Evolutionary conservation across 2,329 filamentous ascomycete genomes (phyloP), one percentile per base, ranked within the genome.

Genomic region (Beauveria asiatica): DNA sequence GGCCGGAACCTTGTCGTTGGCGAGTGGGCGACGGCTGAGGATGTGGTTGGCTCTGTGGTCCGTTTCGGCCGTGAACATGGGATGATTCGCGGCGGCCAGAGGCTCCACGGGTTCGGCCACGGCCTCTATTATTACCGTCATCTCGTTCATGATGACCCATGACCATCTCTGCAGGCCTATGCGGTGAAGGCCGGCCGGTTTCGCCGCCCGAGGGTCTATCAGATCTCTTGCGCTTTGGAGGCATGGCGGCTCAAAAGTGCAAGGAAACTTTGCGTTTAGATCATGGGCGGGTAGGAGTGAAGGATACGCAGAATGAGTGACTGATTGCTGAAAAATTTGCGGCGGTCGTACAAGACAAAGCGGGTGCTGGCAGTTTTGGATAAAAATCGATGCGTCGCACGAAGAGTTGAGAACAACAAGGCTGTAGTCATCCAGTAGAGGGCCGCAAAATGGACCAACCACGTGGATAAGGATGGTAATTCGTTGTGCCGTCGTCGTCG

Each of bases 161-260:
- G 44, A 73, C 68, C 7, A 80, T 80, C 65, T 86, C 81, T 57
- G 76, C 78, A 51, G 85, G 84, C 39, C 83, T 82, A 72, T 87
- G 83, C 56, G 85, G 85, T 55, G 84, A 81, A 21, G 84, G 83
- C 62, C 85, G 78, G 64, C 73, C 73, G 60, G 74, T 76, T 61
- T 84, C 81, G 63, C 73, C 72, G 62, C 56, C 48, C 5, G 75
- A 74, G 56, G 72, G 72, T 64, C 81, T 75, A 52, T 83, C 80
- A 68, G 76, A 75, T 70, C 81, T 79, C 78, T 85, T 85, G 67
- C 83, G 78, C 74, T 85, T 85, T 30, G 79, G 78, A 74, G 80
- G 77, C 82, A 85, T 84, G 63, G 66, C 68, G 69, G 67, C 63
- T 62, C 64, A 65, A 63, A 59, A 62, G 23, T 37, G 58, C 59